These are phyloP conservation scores for Penicillium mononematosum DNA, from an alignment of 495 filamentous ascomycete genomes.

Conservation along the genomic window DNA sequence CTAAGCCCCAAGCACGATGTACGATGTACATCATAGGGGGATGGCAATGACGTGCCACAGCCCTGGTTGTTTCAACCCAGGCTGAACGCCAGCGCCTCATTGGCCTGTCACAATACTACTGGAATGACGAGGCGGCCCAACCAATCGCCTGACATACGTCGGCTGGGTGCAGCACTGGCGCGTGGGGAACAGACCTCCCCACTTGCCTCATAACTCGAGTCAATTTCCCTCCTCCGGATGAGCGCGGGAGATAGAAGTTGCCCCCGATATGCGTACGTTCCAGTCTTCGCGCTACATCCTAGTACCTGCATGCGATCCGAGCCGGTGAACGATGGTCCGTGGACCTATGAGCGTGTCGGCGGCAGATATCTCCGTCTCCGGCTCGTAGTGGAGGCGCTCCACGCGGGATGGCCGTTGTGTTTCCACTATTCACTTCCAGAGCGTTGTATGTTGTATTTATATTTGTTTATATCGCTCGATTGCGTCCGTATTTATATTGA, in stretches of 20 bases:
- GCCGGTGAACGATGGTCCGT: constrained; percentile 35
- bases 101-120: constrained; percentile 6
- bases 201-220: not conserved
- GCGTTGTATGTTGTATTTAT: not conserved
- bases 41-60: constrained; percentile 10
- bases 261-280: constrained; percentile 19
- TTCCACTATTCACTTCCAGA: not conserved
- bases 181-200: constrained; percentile 17
- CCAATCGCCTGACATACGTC: constrained; percentile 21
- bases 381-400: constrained; percentile 12
- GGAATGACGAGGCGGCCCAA: not conserved
- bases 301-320: constrained; percentile 40
- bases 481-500: no score
- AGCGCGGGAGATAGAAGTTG: not conserved
- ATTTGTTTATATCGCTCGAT: not conserved
- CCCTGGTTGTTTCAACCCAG: constrained; percentile 2
- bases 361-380: constrained; percentile 26
- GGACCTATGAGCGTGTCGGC: constrained; percentile 21
- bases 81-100: not conserved
- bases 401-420: constrained; percentile 17
- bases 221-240: not conserved
- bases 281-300: constrained; percentile 28
- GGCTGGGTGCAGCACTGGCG: constrained; percentile 20
- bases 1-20: not conserved
- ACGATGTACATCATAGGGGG: not conserved